Evolutionary conservation across 331 rosid species (phyloP).

Genomic region (Pyrus hybrid): DNA sequence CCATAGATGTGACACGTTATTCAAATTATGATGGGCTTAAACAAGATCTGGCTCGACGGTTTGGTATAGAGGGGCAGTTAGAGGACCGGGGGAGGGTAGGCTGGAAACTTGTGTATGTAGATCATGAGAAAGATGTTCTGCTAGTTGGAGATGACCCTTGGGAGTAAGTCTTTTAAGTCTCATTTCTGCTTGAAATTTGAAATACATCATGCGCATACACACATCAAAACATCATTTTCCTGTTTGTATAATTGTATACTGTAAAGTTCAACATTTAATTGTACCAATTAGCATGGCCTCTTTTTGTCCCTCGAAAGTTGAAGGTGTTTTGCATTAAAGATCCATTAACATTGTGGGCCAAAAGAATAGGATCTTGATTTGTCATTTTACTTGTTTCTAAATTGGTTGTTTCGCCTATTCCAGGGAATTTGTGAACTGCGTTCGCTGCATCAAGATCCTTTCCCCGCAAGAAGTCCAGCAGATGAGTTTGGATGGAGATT

Average conservation of each 20-base stretch:
- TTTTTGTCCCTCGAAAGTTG: neutral
- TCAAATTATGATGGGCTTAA: slow-evolving; percentile 78
- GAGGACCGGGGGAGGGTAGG: slow-evolving; percentile 85
- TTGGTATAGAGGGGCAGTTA: slow-evolving; percentile 89
- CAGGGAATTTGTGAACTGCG: slow-evolving; percentile 95
- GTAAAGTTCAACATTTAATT: neutral
- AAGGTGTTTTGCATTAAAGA: neutral
- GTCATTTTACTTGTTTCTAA: neutral
- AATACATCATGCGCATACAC: neutral
- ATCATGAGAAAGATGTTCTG: slow-evolving; percentile 85
- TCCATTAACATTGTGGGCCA: neutral
- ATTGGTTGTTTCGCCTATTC: neutral
- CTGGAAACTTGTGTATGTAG: slow-evolving; percentile 94
- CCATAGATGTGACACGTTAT: slow-evolving; percentile 80
- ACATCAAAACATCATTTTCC: neutral
- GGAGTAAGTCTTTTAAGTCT: slow-evolving; percentile 55
- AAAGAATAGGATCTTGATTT: neutral
- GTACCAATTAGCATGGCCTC: neutral
- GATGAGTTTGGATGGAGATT: slow-evolving; percentile 90
- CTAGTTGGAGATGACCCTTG: slow-evolving; percentile 98
- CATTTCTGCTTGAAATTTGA: neutral
- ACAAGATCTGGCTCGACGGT: slow-evolving; percentile 85
- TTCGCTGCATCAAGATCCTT: slow-evolving; percentile 80
- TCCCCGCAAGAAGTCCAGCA: slow-evolving; percentile 96
- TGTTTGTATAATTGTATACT: neutral